Evolutionary conservation across 129 eudicot genomes (phyloP), one percentile per base, ranked within the genome.

Genomic region (Gnaphalium uliginosum): DNA sequence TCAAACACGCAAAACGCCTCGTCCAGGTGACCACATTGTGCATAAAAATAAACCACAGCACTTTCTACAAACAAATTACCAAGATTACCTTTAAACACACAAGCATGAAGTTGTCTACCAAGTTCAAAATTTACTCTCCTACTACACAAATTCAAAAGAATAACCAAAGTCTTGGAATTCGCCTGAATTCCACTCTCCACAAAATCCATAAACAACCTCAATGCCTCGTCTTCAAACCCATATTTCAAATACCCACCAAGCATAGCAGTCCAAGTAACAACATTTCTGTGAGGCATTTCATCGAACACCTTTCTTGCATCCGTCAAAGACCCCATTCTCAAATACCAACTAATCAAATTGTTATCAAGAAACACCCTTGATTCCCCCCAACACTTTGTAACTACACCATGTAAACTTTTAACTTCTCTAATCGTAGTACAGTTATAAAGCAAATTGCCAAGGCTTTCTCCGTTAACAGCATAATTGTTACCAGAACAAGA

Each of bases 211-310:
- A 88, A 83, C 33, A 88, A 71, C 68, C 68, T 72, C 61, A 86
- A 53, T 0, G 87, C 95, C 66, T 93, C 89, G 5, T 82, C 78
- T 6, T 81, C 85, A 8, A 80, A 82, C 46, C 96, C 92, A 51
- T 72, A 81, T 78, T 66, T 90, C 63, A 88, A 50, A 76, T 93
- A 93, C 83, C 96, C 96, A 86, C 85, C 78, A 69, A 93, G 86
- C 82, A 93, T 85, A 75, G 96, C 98, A 25, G 96, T 93, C 98
- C 98, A 93, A 32, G 98, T 84, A 46, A 90, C 98, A 76, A 93
- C 87, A 71, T 74, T 93, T 78, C 90, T 87, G 18, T 86, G 82
- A 37, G 26, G 68, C 96, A 93, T 87, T 82, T 75, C 56, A 66
- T 93, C 98, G 23, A 93, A 93, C 94, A 93, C 90, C 72, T 78